A percentile compares a stretch with the other conserved stretches of the same genome.
Evolutionary conservation across 2,329 filamentous ascomycete species (phyloP).

Genomic region (Colletotrichum liriopes): DNA sequence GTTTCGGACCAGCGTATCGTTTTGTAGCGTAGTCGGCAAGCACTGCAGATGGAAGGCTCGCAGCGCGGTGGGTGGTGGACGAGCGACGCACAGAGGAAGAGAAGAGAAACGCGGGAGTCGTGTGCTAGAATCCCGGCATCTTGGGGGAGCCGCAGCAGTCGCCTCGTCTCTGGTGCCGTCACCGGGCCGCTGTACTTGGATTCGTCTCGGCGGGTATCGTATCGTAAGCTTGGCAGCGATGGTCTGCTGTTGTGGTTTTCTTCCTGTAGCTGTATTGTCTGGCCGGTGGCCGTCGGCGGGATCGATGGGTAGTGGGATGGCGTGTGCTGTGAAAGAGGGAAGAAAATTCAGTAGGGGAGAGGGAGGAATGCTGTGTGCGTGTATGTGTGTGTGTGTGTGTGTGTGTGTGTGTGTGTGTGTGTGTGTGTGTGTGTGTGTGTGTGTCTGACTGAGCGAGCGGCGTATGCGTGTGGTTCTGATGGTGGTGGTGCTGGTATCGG

Average conservation of each 20-base stretch:
- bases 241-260: not conserved
- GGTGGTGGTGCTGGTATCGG: conserved; percentile 25
- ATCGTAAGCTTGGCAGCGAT: not conserved
- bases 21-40: conserved; percentile 6
- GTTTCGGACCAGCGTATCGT: conserved; percentile 26
- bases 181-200: not conserved
- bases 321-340: conserved; percentile 11
- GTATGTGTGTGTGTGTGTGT: conserved; percentile 6
- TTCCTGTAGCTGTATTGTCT: not conserved
- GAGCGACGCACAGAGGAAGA: conserved; percentile 22
- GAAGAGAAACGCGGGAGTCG: conserved; percentile 22
- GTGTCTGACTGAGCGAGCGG: conserved; percentile 31
- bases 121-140: conserved; percentile 42
- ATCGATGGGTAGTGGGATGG: conserved; percentile 3
- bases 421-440: not conserved
- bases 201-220: conserved; percentile 10
- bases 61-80: conserved; percentile 2
- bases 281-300: conserved; percentile 4
- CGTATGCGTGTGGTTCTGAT: conserved; percentile 14
- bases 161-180: conserved; percentile 15
- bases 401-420: conserved; percentile 22
- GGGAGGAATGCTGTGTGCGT: conserved; percentile 6
- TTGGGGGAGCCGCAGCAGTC: conserved; percentile 35
- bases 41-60: conserved; percentile 23
- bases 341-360: conserved; percentile 20